Evolutionary conservation across 192 early-diverging fungal species (phyloP), one percentile per base, ranked within the genome.

Genomic region (Umbelopsis vinacea): DNA sequence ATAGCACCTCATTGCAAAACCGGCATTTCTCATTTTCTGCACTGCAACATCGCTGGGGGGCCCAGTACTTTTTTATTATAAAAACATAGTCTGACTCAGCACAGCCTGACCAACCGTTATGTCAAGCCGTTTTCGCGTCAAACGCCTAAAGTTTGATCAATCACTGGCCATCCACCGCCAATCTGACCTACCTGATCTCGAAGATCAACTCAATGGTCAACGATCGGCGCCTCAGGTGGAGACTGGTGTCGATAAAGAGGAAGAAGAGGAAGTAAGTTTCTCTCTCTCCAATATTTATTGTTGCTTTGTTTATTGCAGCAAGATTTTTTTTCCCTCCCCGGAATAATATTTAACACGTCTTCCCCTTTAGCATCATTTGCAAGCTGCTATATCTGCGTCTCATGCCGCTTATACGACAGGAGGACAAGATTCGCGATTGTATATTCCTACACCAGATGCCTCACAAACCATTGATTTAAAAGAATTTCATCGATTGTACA

Each of bases 221-320:
- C 78, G 90, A 21, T 78, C 87, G 35, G 83, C 90, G 12, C 83
- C 89, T 26, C 80, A 87, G 70, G 88, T 94, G 50, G 93, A 93
- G 66, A 99, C 96, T 12, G 97, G 97, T 72, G 97, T 99, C 6
- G 96, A 98, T 74, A 97, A 99, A 79, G 97, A 97, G 73, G 97
- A 98, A 82, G 97, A 99, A 77, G 90, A 93, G 83, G 93, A 92
- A 71, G 68, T 89, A 81, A 45, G 68, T 21, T 82, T 19, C 52
- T 68, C n/a, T 69, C 74, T 68, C 73, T 68, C 67, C 50, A 24
- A 7, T 74, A 33, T 45, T 37, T 37, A 68, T 73, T 19, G 46
- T 47, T 12, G 40, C 40, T 43, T 43, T 43, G 40, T 43, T 43
- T 43, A 43, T 43, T 43, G 8, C 0, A 43, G 40, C 40, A 43